Conservation (phyloP, 2,329 filamentous ascomycete species). For the Whalleya microplaca region DNA sequence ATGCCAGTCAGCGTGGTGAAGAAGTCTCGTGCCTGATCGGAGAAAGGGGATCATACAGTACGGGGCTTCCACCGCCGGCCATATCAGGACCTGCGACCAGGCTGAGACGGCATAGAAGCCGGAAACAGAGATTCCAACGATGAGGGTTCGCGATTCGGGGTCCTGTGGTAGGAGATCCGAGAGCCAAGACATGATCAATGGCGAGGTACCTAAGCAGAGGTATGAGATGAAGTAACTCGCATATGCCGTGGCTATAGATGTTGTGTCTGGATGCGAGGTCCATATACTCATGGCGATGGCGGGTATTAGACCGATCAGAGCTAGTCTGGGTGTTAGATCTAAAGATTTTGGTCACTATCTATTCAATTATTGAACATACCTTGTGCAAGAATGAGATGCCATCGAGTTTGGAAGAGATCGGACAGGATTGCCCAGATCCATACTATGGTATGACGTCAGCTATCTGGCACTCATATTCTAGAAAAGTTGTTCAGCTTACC, state of each 20-base stretch:
- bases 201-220: slow-evolving; percentile 52
- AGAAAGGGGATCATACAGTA: slow-evolving; percentile 42
- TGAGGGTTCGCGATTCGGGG: slow-evolving; percentile 51
- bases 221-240: slow-evolving; percentile 56
- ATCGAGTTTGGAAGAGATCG: slow-evolving; percentile 52
- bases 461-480: neutral
- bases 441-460: slow-evolving; percentile 36
- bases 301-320: slow-evolving; percentile 49
- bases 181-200: slow-evolving; percentile 56
- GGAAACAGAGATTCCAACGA: slow-evolving; percentile 53
- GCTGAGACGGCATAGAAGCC: slow-evolving; percentile 54
- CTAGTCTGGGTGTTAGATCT: slow-evolving; percentile 17
- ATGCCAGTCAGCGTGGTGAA: too few relatives aligned
- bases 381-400: slow-evolving; percentile 54
- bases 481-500: slow-evolving; percentile 15
- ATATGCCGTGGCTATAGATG: slow-evolving; percentile 51
- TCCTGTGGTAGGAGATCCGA: slow-evolving; percentile 52
- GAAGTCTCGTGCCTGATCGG: too few relatives aligned
- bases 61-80: slow-evolving; percentile 55
- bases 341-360: neutral
- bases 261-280: slow-evolving; percentile 48
- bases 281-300: slow-evolving; percentile 58
- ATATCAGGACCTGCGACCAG: slow-evolving; percentile 56
- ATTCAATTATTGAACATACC: slow-evolving; percentile 25
- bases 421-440: slow-evolving; percentile 59